A percentile compares a stretch with the other conserved stretches of the same genome.
phyloP scores from a whole-genome alignment of 2,329 filamentous ascomycete genomes.

The Amauroascus niger region DNA sequence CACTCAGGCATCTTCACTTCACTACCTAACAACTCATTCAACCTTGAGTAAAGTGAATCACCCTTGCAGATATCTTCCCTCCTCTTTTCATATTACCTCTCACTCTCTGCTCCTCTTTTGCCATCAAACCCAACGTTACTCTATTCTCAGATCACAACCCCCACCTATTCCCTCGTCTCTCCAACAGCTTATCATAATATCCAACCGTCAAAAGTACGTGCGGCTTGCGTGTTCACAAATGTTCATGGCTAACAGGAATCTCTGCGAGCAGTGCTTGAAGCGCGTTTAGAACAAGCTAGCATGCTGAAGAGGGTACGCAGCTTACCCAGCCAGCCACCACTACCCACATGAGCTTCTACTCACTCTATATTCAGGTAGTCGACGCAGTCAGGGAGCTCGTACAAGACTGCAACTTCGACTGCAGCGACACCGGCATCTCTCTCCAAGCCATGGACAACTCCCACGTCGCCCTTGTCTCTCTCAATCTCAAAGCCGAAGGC shows the following conservation, averaged over 20 bases:
- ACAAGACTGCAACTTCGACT: slow-evolving; percentile 99
- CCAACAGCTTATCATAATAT: not conserved
- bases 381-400: slow-evolving; percentile 99
- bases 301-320: slow-evolving; percentile 79
- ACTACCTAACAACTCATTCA: not conserved
- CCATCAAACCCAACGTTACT: not conserved
- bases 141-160: not conserved
- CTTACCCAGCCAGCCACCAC: not conserved
- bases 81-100: not conserved
- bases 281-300: slow-evolving; percentile 86
- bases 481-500: slow-evolving; percentile 92
- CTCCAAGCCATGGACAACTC: slow-evolving; percentile 99
- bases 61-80: not conserved
- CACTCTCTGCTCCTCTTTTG: not conserved
- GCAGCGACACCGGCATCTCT: slow-evolving; percentile 97
- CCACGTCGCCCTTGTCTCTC: slow-evolving; percentile 95
- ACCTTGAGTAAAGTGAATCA: not conserved
- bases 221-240: not conserved
- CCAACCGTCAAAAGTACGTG: slow-evolving; percentile 5
- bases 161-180: not conserved
- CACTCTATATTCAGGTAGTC: slow-evolving; percentile 56
- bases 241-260: not conserved
- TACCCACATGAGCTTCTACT: not conserved
- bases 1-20: no score
- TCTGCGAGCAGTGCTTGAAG: slow-evolving; percentile 67